Conservation (phyloP, 2,329 filamentous ascomycete species). For the Sarocladium brachiariae region DNA sequence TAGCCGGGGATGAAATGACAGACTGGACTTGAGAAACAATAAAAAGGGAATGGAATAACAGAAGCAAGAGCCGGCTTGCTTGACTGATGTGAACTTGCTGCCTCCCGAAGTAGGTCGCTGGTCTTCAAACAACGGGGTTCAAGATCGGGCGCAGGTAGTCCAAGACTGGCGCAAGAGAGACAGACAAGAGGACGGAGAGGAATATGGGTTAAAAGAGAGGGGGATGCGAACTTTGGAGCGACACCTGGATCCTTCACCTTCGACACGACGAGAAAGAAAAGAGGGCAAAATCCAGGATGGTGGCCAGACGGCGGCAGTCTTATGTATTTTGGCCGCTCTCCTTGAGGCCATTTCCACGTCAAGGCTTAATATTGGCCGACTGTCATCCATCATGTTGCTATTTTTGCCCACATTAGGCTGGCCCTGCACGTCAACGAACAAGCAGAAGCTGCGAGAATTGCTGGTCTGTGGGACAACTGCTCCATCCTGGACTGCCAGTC, state of each 20-base stretch:
- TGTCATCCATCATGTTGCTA: conserved; percentile 15
- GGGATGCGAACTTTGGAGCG: conserved; percentile 34
- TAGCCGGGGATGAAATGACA: conserved; percentile 13
- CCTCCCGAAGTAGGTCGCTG: background rate
- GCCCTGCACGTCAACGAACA: background rate
- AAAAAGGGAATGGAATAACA: conserved; percentile 23
- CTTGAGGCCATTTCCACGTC: conserved; percentile 25
- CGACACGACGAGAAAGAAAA: conserved; percentile 29
- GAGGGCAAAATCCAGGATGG: conserved; percentile 34
- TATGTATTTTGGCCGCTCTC: conserved; percentile 47
- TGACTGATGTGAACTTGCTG: background rate
- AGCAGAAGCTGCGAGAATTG: background rate
- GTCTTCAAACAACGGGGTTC: background rate
- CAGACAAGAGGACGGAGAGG: conserved; percentile 27
- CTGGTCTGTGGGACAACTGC: conserved; percentile 2
- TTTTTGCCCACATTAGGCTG: conserved; percentile 13
- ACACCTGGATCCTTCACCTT: conserved; percentile 45
- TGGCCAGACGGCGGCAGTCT: conserved; percentile 38
- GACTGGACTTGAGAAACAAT: conserved; percentile 16
- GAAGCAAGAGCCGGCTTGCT: conserved; percentile 11
- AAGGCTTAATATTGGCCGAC: conserved; percentile 4
- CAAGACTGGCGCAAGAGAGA: conserved; percentile 14
- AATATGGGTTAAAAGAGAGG: conserved; percentile 25
- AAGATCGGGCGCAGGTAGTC: no score
- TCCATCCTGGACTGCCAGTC: background rate